Evolutionary conservation across 2,329 filamentous ascomycete species (phyloP).

Genomic region (Aspergillus aculeatus): DNA sequence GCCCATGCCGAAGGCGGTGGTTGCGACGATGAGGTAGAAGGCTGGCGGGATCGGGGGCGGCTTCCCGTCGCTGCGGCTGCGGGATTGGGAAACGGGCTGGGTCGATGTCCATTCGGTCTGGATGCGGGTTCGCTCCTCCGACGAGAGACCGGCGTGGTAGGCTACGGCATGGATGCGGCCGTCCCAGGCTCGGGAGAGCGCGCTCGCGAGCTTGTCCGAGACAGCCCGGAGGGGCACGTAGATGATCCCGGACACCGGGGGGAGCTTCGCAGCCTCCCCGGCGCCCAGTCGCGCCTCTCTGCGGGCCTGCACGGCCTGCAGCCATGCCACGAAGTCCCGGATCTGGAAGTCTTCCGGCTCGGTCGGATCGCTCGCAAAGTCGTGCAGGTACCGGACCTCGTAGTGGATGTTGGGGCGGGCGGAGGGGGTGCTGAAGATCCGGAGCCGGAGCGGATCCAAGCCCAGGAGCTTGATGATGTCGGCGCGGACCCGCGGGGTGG

Average conservation of each 20-base stretch:
- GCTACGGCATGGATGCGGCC: conserved; percentile 43
- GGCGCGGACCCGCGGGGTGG: conserved; percentile 74
- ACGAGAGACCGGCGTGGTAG: conserved; percentile 65
- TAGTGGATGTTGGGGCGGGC: conserved; percentile 84
- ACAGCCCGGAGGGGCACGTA: conserved; percentile 46
- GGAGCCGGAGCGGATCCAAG: conserved; percentile 63
- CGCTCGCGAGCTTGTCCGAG: conserved; percentile 41
- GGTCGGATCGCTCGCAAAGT: conserved; percentile 29
- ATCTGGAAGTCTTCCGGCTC: conserved; percentile 61
- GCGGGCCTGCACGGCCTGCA: conserved; percentile 69
- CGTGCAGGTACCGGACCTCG: conserved; percentile 67
- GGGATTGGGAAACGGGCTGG: conserved; percentile 1
- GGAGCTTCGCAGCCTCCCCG: conserved; percentile 20
- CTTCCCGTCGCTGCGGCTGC: conserved; percentile 5
- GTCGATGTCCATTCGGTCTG: conserved; percentile 43
- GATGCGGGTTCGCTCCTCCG: conserved; percentile 64
- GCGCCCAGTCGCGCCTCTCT: conserved; percentile 55
- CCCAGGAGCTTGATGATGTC: conserved; percentile 78
- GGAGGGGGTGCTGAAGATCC: conserved; percentile 78
- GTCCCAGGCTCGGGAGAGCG: conserved; percentile 29
- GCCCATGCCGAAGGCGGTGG: conserved; percentile 95
- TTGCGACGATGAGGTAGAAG: conserved; percentile 91
- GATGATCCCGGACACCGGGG: conserved; percentile 48
- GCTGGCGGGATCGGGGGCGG: conserved; percentile 47
- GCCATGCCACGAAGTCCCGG: conserved; percentile 75